Evolutionary conservation across 1,284 basidiomycete species (phyloP), one percentile per base, ranked within the genome.

Genomic region (Tetrapyrgos nigripes): DNA sequence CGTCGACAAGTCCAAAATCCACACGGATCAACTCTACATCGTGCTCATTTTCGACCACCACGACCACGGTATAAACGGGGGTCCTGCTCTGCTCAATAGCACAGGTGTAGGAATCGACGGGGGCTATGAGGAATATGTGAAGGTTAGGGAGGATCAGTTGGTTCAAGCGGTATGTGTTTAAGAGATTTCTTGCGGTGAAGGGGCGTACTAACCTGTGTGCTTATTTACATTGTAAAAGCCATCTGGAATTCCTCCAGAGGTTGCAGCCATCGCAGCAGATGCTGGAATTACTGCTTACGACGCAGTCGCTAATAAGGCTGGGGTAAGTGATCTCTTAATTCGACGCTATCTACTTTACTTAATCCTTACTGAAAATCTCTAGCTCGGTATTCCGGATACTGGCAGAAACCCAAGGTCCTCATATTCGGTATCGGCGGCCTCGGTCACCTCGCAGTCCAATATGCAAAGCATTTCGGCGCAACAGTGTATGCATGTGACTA

Each of bases 371-470:
- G 45, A 26, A 21, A 5, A 50, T 50, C 40, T 57, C 26, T 26
- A 23, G 4, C 17, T 26, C 8, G 31, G 29, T 14, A 19, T n/a
- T n/a, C n/a, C 37, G 19, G 37, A 40, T 40, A 9, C 37, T 17
- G 19, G 4, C 6, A 9, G 37, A n/a, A n/a, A 40, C n/a, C 14
- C 17, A 64, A 62, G 28, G 70, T 73, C 2, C 62, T 71, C 23
- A 71, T 73, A 26, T 66, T 68, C 40, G 71, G 71, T 14, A 63
- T 69, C 46, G 72, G n/a, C 14, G 70, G 72, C 1, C 60, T 73
- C 11, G 70, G 72, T 0, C 70, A 70, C 46, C 63, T 71, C 3
- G 72, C 70, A 0, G 57, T 73, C 8, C 70, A 73, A 55, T 65
- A 65, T 43, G 68, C 70, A 1, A 68, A 67, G 50, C 54, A 59